Evolutionary conservation across 1,284 basidiomycete genomes (phyloP).

Genomic region (Pulchroboletus neoregius): DNA sequence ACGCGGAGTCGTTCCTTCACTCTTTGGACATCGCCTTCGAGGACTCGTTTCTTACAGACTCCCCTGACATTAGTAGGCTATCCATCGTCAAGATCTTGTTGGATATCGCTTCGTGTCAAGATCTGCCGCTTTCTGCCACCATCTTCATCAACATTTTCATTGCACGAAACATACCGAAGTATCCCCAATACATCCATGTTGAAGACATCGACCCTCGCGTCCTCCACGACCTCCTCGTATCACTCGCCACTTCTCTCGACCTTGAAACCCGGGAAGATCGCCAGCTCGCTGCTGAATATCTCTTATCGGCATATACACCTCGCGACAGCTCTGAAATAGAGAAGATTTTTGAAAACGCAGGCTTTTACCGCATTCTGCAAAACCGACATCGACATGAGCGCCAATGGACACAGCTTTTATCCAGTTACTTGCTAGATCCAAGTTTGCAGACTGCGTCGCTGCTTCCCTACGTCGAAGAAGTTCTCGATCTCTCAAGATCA

Average conservation of each 20-base stretch:
- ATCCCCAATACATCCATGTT: slow-evolving; percentile 77
- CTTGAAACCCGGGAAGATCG: slow-evolving; percentile 87
- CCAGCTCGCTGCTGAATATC: slow-evolving; percentile 91
- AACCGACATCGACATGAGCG: slow-evolving; percentile 73
- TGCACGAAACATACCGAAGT: slow-evolving; percentile 95
- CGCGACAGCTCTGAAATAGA: slow-evolving; percentile 70
- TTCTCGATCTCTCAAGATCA: slow-evolving; percentile 47
- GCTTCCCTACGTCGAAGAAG: slow-evolving; percentile 62
- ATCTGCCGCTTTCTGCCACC: slow-evolving; percentile 57
- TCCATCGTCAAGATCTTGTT: slow-evolving; percentile 83
- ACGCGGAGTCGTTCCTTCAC: slow-evolving; percentile 93
- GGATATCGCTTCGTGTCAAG: slow-evolving; percentile 64
- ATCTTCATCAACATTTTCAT: slow-evolving; percentile 95
- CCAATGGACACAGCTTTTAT: slow-evolving; percentile 73
- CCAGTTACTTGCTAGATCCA: slow-evolving; percentile 75
- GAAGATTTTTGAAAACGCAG: slow-evolving; percentile 72
- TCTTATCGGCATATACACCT: slow-evolving; percentile 90
- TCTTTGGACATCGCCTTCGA: slow-evolving; percentile 94
- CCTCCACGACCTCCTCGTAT: slow-evolving; percentile 74
- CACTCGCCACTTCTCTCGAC: slow-evolving; percentile 65
- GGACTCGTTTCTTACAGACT: slow-evolving; percentile 82
- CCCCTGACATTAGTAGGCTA: slow-evolving; percentile 67
- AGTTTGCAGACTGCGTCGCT: slow-evolving; percentile 59
- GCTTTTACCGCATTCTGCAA: slow-evolving; percentile 89
- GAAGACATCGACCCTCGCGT: slow-evolving; percentile 38